phyloP scores from a whole-genome alignment of 495 filamentous ascomycete genomes.

The Podospora sp. region DNA sequence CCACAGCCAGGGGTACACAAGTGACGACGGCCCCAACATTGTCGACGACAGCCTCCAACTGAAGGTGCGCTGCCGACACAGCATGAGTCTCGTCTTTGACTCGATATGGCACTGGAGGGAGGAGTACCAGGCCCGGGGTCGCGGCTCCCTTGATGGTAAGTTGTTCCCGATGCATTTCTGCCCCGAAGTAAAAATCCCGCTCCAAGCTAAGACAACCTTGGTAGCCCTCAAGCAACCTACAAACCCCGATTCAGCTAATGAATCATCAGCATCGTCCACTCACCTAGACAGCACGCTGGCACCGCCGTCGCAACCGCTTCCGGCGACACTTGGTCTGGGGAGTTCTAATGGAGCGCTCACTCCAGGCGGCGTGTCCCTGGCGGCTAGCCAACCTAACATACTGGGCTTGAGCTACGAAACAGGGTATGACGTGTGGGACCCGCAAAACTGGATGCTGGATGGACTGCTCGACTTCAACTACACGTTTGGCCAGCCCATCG shows the following conservation, averaged over 20 bases:
- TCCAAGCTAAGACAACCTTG: conserved; percentile 37
- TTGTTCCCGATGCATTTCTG: conserved; percentile 20
- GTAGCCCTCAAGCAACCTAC: conserved; percentile 83
- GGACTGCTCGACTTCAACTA: conserved; percentile 81
- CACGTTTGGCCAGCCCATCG: conserved; percentile 51
- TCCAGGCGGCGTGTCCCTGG: conserved; percentile 46
- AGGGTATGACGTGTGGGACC: conserved; percentile 80
- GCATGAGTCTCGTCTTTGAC: conserved; percentile 91
- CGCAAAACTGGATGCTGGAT: conserved; percentile 88
- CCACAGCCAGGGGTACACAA: conserved; percentile 37
- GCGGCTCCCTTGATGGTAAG: conserved; percentile 78
- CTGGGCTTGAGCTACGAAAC: conserved; percentile 57
- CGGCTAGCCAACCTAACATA: conserved; percentile 45
- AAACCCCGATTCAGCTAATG: conserved; percentile 76
- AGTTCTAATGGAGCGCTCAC: conserved; percentile 51
- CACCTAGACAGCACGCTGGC: conserved; percentile 58
- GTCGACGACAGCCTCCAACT: conserved; percentile 76
- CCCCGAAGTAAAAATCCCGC: conserved; percentile 21
- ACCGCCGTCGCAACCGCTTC: conserved; percentile 42
- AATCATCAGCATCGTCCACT: conserved; percentile 70
- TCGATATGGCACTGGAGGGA: conserved; percentile 93
- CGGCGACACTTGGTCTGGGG: conserved; percentile 32
- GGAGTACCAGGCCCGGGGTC: conserved; percentile 76
- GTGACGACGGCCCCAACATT: conserved; percentile 43
- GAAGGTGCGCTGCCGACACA: conserved; percentile 86